These are phyloP conservation scores for Samsoniella hepiali DNA, from an alignment of 2,329 filamentous ascomycete species.

Conservation along the genomic window DNA sequence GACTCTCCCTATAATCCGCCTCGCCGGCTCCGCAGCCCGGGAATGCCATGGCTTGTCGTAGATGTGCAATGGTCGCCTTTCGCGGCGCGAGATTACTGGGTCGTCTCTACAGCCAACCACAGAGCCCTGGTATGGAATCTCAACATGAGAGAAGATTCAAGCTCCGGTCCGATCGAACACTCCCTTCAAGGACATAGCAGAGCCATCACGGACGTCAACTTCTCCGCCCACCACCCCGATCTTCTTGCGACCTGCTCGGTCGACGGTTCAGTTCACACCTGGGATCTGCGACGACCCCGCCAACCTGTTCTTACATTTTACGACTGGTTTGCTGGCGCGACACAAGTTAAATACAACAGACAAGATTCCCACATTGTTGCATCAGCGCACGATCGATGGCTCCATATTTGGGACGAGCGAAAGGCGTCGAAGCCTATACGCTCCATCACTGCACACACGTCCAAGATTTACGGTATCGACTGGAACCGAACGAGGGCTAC, in stretches of 20 bases:
- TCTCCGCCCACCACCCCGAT: conserved; percentile 88
- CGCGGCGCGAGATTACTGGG: conserved; percentile 84
- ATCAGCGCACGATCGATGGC: conserved; percentile 82
- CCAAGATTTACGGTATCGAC: conserved; percentile 93
- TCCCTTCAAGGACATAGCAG: conserved; percentile 79
- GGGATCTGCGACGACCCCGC: conserved; percentile 75
- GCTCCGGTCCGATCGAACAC: conserved; percentile 72
- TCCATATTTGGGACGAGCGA: conserved; percentile 88
- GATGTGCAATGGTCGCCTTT: conserved; percentile 98
- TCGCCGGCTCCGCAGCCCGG: conserved; percentile 75
- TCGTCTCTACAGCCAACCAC: conserved; percentile 91
- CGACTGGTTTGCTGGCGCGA: conserved; percentile 90
- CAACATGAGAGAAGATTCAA: conserved; percentile 71
- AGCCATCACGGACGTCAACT: conserved; percentile 95
- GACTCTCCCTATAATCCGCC: conserved; percentile 87
- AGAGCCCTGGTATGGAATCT: conserved; percentile 94
- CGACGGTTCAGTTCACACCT: conserved; percentile 88
- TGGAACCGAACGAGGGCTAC: conserved; percentile 79
- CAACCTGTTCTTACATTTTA: conserved; percentile 78
- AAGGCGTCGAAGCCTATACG: conserved; percentile 73
- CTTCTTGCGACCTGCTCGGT: conserved; percentile 86
- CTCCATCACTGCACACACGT: conserved; percentile 82
- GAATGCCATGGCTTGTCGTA: conserved; percentile 89
- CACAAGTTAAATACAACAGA: conserved; percentile 92
- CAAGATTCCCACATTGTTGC: conserved; percentile 84